Percentiles rank a stretch among this genome's conserved stretches.
Conservation (phyloP, 1,284 basidiomycete species). For the Somion occarium region DNA sequence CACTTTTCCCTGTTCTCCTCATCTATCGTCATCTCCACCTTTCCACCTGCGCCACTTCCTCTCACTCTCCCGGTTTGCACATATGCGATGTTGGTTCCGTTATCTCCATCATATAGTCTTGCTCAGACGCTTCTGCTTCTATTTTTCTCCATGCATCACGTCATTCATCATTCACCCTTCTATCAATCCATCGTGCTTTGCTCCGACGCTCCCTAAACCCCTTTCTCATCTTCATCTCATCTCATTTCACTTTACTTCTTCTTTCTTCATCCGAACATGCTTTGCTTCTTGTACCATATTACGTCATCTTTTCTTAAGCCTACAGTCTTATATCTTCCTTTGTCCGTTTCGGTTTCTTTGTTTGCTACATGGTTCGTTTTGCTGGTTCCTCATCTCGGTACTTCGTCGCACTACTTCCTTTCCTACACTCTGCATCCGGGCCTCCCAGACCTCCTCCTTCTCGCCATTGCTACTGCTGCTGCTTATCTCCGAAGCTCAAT, state of each 20-base stretch:
- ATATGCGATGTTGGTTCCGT: neutral
- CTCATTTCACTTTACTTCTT: too few species aligned
- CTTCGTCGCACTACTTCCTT: neutral
- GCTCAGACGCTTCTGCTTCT: neutral
- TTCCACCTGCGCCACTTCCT: too few species aligned
- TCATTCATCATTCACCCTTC: neutral
- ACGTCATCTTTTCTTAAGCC: too few species aligned
- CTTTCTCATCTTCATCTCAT: too few species aligned
- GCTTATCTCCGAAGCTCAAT: neutral
- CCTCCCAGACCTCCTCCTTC: neutral
- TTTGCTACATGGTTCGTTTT: neutral
- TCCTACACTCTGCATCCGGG: neutral
- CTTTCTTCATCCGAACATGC: too few species aligned
- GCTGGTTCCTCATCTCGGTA: neutral
- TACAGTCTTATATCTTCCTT: neutral
- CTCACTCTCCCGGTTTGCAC: too few species aligned
- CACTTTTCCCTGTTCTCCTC: neutral
- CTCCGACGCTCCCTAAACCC: neutral
- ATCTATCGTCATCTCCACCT: neutral
- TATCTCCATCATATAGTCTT: neutral
- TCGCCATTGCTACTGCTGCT: neutral
- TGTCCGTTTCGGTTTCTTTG: neutral
- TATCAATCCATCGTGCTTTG: neutral
- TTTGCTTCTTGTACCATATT: too few species aligned
- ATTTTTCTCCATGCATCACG: neutral